Conservation (phyloP, 352 stramenopile genomes). For the Pythium aquatile region DNA sequence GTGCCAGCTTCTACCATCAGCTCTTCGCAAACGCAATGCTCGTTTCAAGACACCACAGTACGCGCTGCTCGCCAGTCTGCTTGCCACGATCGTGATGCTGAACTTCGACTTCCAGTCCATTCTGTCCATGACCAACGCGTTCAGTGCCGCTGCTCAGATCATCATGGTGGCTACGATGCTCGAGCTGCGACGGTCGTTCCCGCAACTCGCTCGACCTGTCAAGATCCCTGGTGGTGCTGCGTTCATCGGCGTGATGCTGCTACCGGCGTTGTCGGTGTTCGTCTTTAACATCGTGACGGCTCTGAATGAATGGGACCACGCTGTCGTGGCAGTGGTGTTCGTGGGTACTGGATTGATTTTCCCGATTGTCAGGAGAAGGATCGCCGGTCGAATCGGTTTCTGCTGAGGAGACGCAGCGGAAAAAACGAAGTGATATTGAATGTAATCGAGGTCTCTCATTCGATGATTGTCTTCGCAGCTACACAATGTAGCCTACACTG, state of each 20-base stretch:
- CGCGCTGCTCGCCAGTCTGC: slow-evolving; percentile 10
- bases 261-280: not conserved
- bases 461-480: too few relatives aligned
- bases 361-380: not conserved
- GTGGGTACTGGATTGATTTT: not conserved
- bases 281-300: slow-evolving; percentile 6
- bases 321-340: slow-evolving; percentile 9
- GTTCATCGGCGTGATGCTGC: not conserved
- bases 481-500: too few relatives aligned
- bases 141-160: slow-evolving; percentile 65
- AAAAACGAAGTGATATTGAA: not conserved
- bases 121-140: slow-evolving; percentile 75
- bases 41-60: slow-evolving; percentile 21
- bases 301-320: slow-evolving; percentile 7
- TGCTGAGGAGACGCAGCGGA: not conserved
- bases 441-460: too few relatives aligned
- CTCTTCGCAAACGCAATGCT: slow-evolving; percentile 46
- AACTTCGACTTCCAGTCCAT: slow-evolving; percentile 42
- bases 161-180: slow-evolving; percentile 83
- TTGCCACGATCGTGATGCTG: slow-evolving; percentile 14
- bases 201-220: slow-evolving; percentile 41
- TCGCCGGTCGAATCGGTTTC: not conserved
- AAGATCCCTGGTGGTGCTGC: slow-evolving; percentile 13
- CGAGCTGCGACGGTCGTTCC: slow-evolving; percentile 54
- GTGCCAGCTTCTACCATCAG: slow-evolving; percentile 55